A percentile compares a stretch with the other conserved stretches of the same genome.
Conservation (phyloP, 176 grass and related monocot species). For the Olyra latifolia region DNA sequence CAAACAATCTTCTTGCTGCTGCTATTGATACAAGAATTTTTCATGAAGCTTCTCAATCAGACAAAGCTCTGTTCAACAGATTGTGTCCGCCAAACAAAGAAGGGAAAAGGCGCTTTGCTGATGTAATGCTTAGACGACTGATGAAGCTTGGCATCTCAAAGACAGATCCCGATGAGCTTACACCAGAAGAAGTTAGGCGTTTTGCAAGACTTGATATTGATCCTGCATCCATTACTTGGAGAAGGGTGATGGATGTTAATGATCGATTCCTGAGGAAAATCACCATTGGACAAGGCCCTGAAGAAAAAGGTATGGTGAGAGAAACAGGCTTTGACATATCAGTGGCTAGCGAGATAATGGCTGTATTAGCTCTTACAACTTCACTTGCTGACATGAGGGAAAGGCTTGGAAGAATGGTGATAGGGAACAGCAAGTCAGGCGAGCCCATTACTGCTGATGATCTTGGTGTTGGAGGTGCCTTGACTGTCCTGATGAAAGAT, state of each 20-base stretch:
- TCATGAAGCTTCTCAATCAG: constrained; percentile 87
- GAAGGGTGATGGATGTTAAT: constrained; percentile 96
- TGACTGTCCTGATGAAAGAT: constrained; percentile 99
- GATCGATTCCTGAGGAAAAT: constrained; percentile 95
- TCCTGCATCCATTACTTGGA: constrained; percentile 89
- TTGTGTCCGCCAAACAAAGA: constrained; percentile 93
- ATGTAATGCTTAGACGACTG: constrained; percentile 74
- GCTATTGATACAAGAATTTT: constrained; percentile 98
- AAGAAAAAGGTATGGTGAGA: constrained; percentile 96
- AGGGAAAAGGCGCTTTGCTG: constrained; percentile 82
- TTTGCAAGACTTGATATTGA: constrained; percentile 94
- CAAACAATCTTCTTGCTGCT: constrained; percentile 98
- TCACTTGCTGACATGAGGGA: constrained; percentile 97
- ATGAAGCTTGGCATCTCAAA: constrained; percentile 88
- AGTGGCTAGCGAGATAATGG: constrained; percentile 99
- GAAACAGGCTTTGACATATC: constrained; percentile 98
- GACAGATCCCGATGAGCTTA: constrained; percentile 77
- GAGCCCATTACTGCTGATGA: constrained; percentile 91
- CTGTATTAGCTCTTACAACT: constrained; percentile 93
- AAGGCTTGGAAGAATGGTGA: constrained; percentile 93
- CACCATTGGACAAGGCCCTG: constrained; percentile 81
- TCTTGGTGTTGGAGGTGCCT: constrained; percentile 87
- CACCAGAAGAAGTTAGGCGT: constrained; percentile 81
- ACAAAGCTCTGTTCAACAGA: constrained; percentile 96
- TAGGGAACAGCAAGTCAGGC: constrained; percentile 91